phyloP scores from a whole-genome alignment of 305 asterid species.

The Fraxinus floribunda region DNA sequence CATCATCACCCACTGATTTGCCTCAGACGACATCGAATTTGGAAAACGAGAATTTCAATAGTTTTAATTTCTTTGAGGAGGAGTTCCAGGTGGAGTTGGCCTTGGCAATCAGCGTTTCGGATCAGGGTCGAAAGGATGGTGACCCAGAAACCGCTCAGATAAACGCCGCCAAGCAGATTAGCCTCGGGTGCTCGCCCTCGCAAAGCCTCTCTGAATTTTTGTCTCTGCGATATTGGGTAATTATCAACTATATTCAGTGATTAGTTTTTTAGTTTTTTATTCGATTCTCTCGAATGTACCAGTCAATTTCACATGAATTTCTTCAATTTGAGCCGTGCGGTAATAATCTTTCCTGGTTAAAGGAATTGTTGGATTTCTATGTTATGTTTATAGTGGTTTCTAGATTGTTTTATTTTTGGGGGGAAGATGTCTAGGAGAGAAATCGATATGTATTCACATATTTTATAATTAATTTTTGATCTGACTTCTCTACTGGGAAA shows the following conservation, averaged over 20 bases:
- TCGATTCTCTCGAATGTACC: background rate
- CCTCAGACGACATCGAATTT: slow-evolving; percentile 9
- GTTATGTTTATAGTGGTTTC: slow-evolving; percentile 3
- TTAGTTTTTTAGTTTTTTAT: slow-evolving; percentile 4
- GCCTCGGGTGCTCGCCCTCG: slow-evolving; percentile 73
- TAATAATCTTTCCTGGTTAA: background rate
- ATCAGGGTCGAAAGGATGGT: slow-evolving; percentile 52
- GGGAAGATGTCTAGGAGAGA: slow-evolving; percentile 16
- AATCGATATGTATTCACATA: background rate
- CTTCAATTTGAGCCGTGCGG: background rate
- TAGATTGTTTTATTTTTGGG: slow-evolving; percentile 15
- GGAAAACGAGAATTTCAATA: slow-evolving; percentile 20
- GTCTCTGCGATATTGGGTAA: slow-evolving; percentile 85
- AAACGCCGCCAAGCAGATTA: slow-evolving; percentile 78
- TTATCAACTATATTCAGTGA: slow-evolving; percentile 2
- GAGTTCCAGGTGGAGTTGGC: slow-evolving; percentile 58
- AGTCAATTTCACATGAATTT: background rate
- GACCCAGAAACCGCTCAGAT: slow-evolving; percentile 86
- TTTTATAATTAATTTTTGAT: slow-evolving; percentile 1
- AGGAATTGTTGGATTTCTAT: slow-evolving; percentile 18
- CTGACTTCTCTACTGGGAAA: background rate
- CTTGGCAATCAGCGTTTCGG: slow-evolving; percentile 54
- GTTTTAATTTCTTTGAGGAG: slow-evolving; percentile 66
- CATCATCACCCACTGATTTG: background rate
- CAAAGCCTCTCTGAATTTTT: slow-evolving; percentile 59